Evolutionary conservation across 345 rosid species (phyloP), one percentile per base, ranked within the genome.

Genomic region (Salix purpurea): DNA sequence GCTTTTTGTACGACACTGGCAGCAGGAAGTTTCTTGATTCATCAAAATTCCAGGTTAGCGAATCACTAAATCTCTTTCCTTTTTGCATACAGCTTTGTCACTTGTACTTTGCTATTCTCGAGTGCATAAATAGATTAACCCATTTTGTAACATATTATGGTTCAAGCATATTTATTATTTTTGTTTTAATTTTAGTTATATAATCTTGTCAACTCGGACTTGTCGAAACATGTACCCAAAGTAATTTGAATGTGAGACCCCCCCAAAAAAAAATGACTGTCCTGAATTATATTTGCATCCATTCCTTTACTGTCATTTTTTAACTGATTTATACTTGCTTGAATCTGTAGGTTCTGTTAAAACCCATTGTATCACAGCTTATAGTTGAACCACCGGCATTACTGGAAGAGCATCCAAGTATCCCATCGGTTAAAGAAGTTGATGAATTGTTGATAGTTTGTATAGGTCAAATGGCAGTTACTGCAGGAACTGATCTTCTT

Each of bases 391-490:
- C 97, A 5, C 96, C 99, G 1, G 56, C 86, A 70, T 77, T 65
- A 32, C 71, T 92, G 11, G 87, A 86, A 80, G 89, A 87, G n/a
- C 84, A 88, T 82, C 83, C 88, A 26, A 78, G 84, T 74, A 56
- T 89, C 72, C 97, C 92, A 23, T 84, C 97, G 7, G 86, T 85
- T 62, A 78, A 85, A 74, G 96, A 91, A 87, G 92, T 93, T 75
- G 95, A 92, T 80, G 94, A 91, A 56, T 65, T 87, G 46, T 36
- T 96, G 79, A 94, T 96, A 56, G 71, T 74, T 46, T 93, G 98
- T 85, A 81, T 90, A 39, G 97, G 99, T 78, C 99, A 96, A 83
- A 93, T 96, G 99, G 96, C 98, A 44, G 92, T 91, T 73, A 82
- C 96, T 65, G 89, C 96, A 6, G 97, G 94, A 79, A 84, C 90